Conservation (phyloP, 768 basidiomycete species). For the Pholiota microspora region DNA sequence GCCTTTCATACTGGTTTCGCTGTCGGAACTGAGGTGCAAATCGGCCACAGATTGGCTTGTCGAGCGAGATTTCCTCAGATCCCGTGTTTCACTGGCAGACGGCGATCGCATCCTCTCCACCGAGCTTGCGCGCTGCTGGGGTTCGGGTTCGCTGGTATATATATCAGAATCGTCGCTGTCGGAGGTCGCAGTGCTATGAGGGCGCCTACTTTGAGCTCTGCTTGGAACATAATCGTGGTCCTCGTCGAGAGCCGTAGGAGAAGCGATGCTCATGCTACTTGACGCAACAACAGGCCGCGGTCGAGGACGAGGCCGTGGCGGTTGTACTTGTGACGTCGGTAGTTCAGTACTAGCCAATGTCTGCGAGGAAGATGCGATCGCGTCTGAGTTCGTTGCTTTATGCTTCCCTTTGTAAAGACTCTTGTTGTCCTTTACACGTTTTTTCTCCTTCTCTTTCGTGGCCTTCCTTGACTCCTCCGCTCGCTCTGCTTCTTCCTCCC, state of each 20-base stretch:
- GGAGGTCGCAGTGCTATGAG: slow-evolving; percentile 1
- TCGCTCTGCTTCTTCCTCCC: slow-evolving; percentile 9
- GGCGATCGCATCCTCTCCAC: slow-evolving; percentile 15
- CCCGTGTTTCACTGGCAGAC: slow-evolving; percentile 17
- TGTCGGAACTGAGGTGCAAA: slow-evolving; percentile 4
- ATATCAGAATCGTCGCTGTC: slow-evolving; percentile 11
- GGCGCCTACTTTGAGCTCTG: slow-evolving; percentile 16
- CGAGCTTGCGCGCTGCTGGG: slow-evolving; percentile 9
- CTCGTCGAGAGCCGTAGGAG: slow-evolving; percentile 7
- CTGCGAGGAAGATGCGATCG: not conserved
- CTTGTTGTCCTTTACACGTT: slow-evolving; percentile 12
- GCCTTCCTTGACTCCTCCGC: not conserved
- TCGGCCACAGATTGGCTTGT: slow-evolving; percentile 7
- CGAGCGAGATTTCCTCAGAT: not conserved
- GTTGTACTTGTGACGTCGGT: not conserved
- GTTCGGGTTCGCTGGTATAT: slow-evolving; percentile 12
- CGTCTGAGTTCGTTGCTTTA: slow-evolving; percentile 1
- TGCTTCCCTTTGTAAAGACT: slow-evolving; percentile 6
- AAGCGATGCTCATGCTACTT: slow-evolving; percentile 16
- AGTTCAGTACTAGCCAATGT: not conserved
- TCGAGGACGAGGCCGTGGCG: slow-evolving; percentile 14
- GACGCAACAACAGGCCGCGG: slow-evolving; percentile 19
- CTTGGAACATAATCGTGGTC: not conserved
- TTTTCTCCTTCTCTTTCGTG: slow-evolving; percentile 6
- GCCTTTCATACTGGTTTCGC: not conserved